Evolutionary conservation across 2,329 filamentous ascomycete species (phyloP).

Genomic region (Fusarium decemcellulare): DNA sequence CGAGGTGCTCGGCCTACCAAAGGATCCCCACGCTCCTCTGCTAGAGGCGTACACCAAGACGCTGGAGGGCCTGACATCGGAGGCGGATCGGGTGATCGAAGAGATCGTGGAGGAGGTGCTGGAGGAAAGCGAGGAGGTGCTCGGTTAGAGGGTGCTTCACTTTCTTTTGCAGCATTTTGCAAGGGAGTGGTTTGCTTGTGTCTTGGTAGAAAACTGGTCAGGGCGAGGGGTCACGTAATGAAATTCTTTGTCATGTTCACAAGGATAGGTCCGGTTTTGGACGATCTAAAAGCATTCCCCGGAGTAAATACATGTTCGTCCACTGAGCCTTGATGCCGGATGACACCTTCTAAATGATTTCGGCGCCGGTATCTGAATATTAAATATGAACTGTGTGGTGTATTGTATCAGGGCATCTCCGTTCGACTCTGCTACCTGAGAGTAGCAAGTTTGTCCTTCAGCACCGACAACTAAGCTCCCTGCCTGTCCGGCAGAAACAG

Average conservation of each 20-base stretch:
- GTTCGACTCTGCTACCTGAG: background rate
- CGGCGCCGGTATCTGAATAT: too few relatives aligned
- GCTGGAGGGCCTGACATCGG: conserved; percentile 68
- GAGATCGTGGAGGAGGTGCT: conserved; percentile 88
- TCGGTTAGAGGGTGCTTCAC: conserved; percentile 53
- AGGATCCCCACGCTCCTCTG: conserved; percentile 74
- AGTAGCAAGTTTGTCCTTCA: background rate
- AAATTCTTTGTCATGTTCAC: conserved; percentile 48
- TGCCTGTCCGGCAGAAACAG: background rate
- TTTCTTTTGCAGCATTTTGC: conserved; percentile 47
- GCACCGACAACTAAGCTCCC: background rate
- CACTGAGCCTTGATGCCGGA: background rate
- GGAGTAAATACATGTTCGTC: conserved; percentile 37
- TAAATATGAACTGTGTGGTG: too few relatives aligned
- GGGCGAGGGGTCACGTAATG: conserved; percentile 53
- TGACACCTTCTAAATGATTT: too few relatives aligned
- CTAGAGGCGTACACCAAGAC: conserved; percentile 69
- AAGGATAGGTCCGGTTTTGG: conserved; percentile 39
- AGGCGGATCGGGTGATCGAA: conserved; percentile 86
- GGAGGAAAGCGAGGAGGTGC: conserved; percentile 87
- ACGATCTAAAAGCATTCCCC: conserved; percentile 41
- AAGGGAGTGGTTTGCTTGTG: conserved; percentile 51
- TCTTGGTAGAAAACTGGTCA: conserved; percentile 51
- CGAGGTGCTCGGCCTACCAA: conserved; percentile 74
- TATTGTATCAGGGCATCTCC: too few relatives aligned